Evolutionary conservation across 495 filamentous ascomycete genomes (phyloP), one percentile per base, ranked within the genome.

Genomic region (Xylona heveae): DNA sequence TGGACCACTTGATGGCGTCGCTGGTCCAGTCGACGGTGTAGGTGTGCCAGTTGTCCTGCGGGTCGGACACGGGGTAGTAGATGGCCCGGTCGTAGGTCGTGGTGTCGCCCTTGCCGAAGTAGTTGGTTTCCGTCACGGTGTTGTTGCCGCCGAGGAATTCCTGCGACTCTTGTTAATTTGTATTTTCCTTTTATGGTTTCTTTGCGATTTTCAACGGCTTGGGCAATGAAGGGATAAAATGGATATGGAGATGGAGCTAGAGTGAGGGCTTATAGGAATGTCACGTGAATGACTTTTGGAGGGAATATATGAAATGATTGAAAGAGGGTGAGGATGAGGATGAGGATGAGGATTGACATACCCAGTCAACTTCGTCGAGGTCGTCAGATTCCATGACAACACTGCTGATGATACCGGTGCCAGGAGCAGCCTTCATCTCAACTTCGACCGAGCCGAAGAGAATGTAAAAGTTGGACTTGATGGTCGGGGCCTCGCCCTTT

Each of bases 351-450:
- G n/a, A n/a, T n/a, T n/a, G n/a, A n/a, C n/a, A n/a, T n/a, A n/a
- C 82, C 74, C 75, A 85, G 50, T 91, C 83, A 35, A 93, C 74
- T 46, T 93, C 83, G 45, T 93, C 83, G 13, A 90, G 59, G 41
- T 78, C 71, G 41, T 90, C 82, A 20, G 77, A 83, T 42, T 81
- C 66, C 42, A 85, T 58, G 24, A 90, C 79, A 32, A 82, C 68
- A 35, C 74, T 80, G 53, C 75, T 82, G 47, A 90, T 69, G 37
- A 92, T 70, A 38, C 82, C 82, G 10, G 53, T 56, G 13, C 82
- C 82, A 4, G 55, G 52, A 5, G 82, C 68, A 6, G 74, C 69
- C 55, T 83, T 73, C 60, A 83, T 63, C 34, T 55, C 57, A 24
- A 84, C 65, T 42, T 76, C 70, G 27, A 75, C 60, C 36, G 64